A percentile compares a stretch with the other conserved stretches of the same genome.
Evolutionary conservation across 1,284 basidiomycete species (phyloP).

Genomic region (Pascua sp.): DNA sequence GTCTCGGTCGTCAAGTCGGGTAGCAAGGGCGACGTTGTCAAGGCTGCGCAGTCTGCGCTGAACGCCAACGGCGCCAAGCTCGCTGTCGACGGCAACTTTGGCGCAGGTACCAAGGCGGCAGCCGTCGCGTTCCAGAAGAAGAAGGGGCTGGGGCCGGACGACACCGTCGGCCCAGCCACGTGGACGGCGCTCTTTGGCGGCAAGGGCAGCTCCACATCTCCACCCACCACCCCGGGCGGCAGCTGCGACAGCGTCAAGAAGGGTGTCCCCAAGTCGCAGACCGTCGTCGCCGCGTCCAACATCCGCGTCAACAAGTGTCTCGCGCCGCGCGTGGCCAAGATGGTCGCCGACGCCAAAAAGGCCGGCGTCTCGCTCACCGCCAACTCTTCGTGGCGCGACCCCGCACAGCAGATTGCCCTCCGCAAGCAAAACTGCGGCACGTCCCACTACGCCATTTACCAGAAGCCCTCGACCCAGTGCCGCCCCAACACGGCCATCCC

Average conservation of each 20-base stretch:
- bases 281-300: constrained; percentile 55
- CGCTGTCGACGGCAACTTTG: constrained; percentile 8
- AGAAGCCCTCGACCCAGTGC: constrained; percentile 3
- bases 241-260: not conserved
- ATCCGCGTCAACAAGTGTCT: constrained; percentile 10
- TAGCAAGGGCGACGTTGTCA: not conserved
- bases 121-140: not conserved
- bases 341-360: constrained; percentile 4
- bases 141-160: not conserved
- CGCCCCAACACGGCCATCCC: constrained; percentile 1
- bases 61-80: not conserved
- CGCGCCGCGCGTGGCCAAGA: not conserved
- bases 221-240: no score
- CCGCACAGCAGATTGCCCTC: not conserved
- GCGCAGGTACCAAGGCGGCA: not conserved
- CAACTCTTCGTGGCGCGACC: constrained; percentile 5
- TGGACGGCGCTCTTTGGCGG: constrained; percentile 7
- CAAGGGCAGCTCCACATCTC: not conserved
- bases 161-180: constrained; percentile 2
- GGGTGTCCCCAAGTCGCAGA: constrained; percentile 47
- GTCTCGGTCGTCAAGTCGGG: not conserved
- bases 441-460: constrained; percentile 5
- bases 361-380: constrained; percentile 1
- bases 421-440: constrained; percentile 8
- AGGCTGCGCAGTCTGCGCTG: constrained; percentile 3